Base-by-base conservation (phyloP, 2,329 filamentous ascomycete species). In the Aspergillus tubingensis region DNA sequence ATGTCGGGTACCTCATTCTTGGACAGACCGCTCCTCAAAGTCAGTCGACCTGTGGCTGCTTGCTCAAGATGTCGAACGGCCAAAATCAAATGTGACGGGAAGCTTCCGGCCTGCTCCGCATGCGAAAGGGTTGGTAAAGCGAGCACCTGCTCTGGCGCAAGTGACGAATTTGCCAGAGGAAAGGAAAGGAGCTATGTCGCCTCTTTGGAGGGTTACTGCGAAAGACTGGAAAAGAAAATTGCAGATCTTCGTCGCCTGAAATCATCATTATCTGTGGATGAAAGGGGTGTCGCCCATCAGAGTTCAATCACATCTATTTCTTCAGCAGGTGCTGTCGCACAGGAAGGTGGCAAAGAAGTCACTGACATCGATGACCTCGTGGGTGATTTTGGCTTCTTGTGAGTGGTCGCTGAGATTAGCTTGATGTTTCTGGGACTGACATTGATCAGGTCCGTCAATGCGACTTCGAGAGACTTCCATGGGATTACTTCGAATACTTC, bases 61-160 rank as follows among this genome's bases (percentile, higher is more conserved):
- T 94, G 91, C 74, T 91, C 90, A 61, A 83, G 90, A 81, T 94
- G 91, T 80, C 91, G 95, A 62, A 86, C 89, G 62, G 93, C 94
- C 57, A 99, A 99, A 80, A 92, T 98, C 74, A 97, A 96, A 87
- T 99, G 95, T 72, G 95, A 98, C 79, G 94, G 95, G 63, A 97
- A 97, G 76, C 82, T 98, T 39, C 95, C 95, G 10, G 92, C 93
- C 7, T 99, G 95, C 74, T 96, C 92, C 7, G 94, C 94, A 17
- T 98, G 95, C 73, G 94, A 97, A 77, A 93, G 92, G 77, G 91
- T 92, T 13, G 92, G 93, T 30, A 89, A 92, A 63, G 88, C 91
- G 58, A 88, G 84, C 62, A 92, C 96, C 73, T 99, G 95, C 75
- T 96, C 92, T 6, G 92, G 92, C 58, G 93, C 92, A 7, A 97